A percentile compares a stretch with the other conserved stretches of the same genome.
These are phyloP conservation scores for Ustilago tritici DNA, from an alignment of 1,284 basidiomycete genomes.

Conservation along the genomic window DNA sequence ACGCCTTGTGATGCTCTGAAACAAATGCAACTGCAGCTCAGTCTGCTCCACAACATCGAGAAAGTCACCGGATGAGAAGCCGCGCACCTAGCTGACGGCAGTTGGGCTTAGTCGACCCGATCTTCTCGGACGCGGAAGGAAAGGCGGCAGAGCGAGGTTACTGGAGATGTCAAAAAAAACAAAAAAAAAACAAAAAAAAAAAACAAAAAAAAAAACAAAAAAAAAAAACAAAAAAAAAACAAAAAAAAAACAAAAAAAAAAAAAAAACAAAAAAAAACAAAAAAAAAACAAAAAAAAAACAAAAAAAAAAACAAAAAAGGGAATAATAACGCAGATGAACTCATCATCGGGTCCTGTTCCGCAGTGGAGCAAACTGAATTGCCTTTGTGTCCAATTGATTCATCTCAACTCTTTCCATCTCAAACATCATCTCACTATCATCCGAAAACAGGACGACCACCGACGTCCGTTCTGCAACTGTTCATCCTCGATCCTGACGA, in stretches of 20 bases:
- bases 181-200: background rate
- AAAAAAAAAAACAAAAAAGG: too few relatives aligned
- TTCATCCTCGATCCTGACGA: background rate
- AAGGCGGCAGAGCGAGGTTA: background rate
- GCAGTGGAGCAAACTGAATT: constrained; percentile 6
- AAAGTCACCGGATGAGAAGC: constrained; percentile 6
- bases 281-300: too few relatives aligned
- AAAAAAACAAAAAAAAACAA: too few relatives aligned
- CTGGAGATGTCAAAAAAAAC: background rate
- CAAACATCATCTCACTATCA: background rate
- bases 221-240: background rate
- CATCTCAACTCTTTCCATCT: background rate
- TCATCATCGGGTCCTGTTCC: constrained; percentile 20
- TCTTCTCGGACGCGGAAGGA: constrained; percentile 12
- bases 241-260: background rate
- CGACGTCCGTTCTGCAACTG: background rate
- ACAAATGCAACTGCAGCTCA: background rate
- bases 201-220: too few relatives aligned
- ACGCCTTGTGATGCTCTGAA: background rate
- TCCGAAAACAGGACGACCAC: background rate
- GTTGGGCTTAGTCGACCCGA: background rate
- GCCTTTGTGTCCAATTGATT: background rate
- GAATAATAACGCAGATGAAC: constrained; percentile 7
- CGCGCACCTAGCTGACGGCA: too few relatives aligned
- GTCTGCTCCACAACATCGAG: constrained; percentile 30